Evolutionary conservation across 202 grass and related monocot genomes (phyloP).

Genomic region (Elaeis oleifera): DNA sequence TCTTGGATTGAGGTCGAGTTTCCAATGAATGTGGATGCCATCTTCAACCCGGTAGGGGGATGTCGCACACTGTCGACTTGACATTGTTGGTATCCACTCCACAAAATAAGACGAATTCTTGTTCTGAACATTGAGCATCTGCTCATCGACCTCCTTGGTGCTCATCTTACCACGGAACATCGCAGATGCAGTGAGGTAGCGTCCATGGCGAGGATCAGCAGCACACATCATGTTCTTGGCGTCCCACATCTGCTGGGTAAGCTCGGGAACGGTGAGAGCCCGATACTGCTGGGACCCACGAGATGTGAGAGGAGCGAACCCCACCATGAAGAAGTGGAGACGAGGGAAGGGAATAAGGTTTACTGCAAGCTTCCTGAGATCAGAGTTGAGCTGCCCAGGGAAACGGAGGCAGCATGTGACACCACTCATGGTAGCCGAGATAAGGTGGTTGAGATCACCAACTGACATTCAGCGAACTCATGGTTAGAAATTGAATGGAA

Average conservation of each 20-base stretch:
- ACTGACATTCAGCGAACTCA: not conserved
- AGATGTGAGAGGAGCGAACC: not conserved
- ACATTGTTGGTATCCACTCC: constrained; percentile 1
- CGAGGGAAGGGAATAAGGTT: constrained; percentile 4
- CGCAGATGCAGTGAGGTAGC: constrained; percentile 1
- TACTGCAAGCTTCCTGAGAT: constrained; percentile 4
- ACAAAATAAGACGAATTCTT: constrained; percentile 1
- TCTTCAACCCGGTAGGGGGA: not conserved
- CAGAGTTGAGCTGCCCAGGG: not conserved
- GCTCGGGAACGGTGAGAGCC: not conserved
- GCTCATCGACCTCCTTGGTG: constrained; percentile 4
- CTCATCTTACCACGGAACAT: constrained; percentile 9
- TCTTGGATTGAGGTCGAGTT: not conserved
- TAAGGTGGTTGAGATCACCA: constrained; percentile 7
- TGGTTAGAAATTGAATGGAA: too few relatives aligned
- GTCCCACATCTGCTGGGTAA: constrained; percentile 3
- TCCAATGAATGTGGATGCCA: constrained; percentile 1
- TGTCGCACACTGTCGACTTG: not conserved
- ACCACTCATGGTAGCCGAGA: constrained; percentile 1
- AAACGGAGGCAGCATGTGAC: not conserved
- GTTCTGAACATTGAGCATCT: constrained; percentile 3
- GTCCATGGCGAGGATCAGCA: not conserved
- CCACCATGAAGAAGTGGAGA: constrained; percentile 1
- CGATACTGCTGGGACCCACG: constrained; percentile 4
- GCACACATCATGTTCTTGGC: constrained; percentile 6